Percentiles rank a stretch among this genome's conserved stretches.
Evolutionary conservation across 2,329 filamentous ascomycete species (phyloP).

Genomic region (Sarocladium strictum): DNA sequence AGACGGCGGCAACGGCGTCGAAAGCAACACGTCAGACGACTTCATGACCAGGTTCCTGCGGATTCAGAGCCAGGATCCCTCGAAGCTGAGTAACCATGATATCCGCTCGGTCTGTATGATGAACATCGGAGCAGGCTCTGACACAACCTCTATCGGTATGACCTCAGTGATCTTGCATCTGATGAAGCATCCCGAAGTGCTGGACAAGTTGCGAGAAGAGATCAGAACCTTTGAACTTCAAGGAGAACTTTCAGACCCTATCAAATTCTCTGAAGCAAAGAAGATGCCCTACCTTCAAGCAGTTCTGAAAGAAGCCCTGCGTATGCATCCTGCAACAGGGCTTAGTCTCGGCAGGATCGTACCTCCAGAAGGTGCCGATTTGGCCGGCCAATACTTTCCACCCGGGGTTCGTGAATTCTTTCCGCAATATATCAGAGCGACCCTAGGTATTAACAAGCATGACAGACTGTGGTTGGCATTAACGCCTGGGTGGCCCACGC

Average conservation of each 20-base stretch:
- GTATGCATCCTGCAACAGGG: constrained; percentile 40
- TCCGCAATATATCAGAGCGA: too few relatives aligned
- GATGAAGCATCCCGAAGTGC: constrained; percentile 19
- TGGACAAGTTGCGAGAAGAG: neutral
- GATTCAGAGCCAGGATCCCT: constrained; percentile 24
- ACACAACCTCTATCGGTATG: neutral
- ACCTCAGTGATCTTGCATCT: constrained; percentile 37
- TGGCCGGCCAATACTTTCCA: constrained; percentile 23
- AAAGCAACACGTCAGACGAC: too few relatives aligned
- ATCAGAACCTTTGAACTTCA: constrained; percentile 9
- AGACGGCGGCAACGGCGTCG: too few relatives aligned
- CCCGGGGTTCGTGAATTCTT: constrained; percentile 18
- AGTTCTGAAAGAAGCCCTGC: constrained; percentile 43
- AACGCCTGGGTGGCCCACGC: constrained; percentile 35
- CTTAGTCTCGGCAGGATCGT: constrained; percentile 40
- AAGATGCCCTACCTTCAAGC: constrained; percentile 43
- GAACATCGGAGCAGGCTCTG: constrained; percentile 26
- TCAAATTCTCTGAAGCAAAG: constrained; percentile 29
- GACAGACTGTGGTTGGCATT: constrained; percentile 28
- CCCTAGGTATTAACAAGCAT: too few relatives aligned
- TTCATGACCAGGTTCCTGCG: too few relatives aligned
- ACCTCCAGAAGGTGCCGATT: constrained; percentile 33
- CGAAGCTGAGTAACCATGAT: constrained; percentile 32
- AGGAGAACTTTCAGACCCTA: constrained; percentile 14
- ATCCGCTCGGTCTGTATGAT: constrained; percentile 18